Evolutionary conservation across 768 basidiomycete species (phyloP).

Genomic region (Cytidiella melzeri): DNA sequence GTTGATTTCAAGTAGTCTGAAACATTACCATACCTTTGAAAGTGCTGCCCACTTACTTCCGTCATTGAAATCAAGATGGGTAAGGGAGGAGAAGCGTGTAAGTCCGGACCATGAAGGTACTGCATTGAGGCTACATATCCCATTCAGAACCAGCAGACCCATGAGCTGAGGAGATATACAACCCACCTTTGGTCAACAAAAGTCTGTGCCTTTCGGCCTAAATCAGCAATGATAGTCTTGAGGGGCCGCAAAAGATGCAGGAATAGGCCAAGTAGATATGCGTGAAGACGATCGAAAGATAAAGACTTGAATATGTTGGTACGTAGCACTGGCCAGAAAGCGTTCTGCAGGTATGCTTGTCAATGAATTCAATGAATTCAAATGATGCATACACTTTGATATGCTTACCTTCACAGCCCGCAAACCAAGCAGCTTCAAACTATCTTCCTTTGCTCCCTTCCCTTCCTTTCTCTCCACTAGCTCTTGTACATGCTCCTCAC

Average conservation of each 20-base stretch:
- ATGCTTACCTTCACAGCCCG: conserved; percentile 14
- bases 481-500: background rate
- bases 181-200: background rate
- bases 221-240: background rate
- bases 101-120: background rate
- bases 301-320: conserved; percentile 30
- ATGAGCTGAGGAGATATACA: background rate
- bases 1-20: background rate
- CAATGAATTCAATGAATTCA: too few relatives aligned
- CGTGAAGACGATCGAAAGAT: conserved; percentile 23
- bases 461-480: background rate
- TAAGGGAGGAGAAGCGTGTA: background rate
- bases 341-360: too few relatives aligned
- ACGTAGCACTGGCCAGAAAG: conserved; percentile 31
- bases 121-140: background rate
- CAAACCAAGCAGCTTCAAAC: conserved; percentile 18
- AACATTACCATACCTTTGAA: background rate
- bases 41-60: conserved; percentile 1
- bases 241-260: conserved; percentile 2
- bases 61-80: background rate
- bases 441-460: conserved; percentile 4
- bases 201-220: background rate
- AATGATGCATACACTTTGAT: too few relatives aligned
- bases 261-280: conserved; percentile 5
- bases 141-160: background rate